Evolutionary conservation across 768 basidiomycete genomes (phyloP).

Genomic region (Pleurotus salmoneostramineus): DNA sequence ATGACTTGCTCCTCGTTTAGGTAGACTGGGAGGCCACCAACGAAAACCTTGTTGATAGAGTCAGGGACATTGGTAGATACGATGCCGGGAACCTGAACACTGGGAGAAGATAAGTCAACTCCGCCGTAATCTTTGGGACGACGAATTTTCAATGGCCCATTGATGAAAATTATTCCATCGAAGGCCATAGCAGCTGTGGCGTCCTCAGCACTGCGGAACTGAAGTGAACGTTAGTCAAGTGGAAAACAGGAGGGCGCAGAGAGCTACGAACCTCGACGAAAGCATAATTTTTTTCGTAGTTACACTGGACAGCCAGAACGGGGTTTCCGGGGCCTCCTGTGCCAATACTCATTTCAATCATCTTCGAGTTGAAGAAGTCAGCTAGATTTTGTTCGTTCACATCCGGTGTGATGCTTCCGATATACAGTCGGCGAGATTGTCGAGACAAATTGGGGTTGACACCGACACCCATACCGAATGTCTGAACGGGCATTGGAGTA

Average conservation of each 20-base stretch:
- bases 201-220: conserved; percentile 98
- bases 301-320: conserved; percentile 91
- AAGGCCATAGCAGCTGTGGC: conserved; percentile 96
- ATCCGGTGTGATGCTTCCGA: conserved; percentile 93
- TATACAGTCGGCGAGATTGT: conserved; percentile 93
- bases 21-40: conserved; percentile 93
- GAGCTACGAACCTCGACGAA: conserved; percentile 78
- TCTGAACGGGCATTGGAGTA: conserved; percentile 79
- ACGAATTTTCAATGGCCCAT: conserved; percentile 94
- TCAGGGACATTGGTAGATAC: conserved; percentile 97
- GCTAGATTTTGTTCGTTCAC: conserved; percentile 91
- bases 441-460: conserved; percentile 87
- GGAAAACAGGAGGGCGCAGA: background rate
- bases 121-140: conserved; percentile 97
- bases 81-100: conserved; percentile 87
- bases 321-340: conserved; percentile 85
- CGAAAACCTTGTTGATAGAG: conserved; percentile 96
- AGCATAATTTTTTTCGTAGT: conserved; percentile 98
- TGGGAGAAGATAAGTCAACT: conserved; percentile 55
- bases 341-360: conserved; percentile 88
- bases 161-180: conserved; percentile 95
- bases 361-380: conserved; percentile 94
- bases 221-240: conserved; percentile 3
- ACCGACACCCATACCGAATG: conserved; percentile 83
- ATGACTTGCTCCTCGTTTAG: conserved; percentile 98